A percentile compares a stretch with the other conserved stretches of the same genome.
phyloP scores from a whole-genome alignment of 169 alveolate genomes.

The Eimeria praecox region DNA sequence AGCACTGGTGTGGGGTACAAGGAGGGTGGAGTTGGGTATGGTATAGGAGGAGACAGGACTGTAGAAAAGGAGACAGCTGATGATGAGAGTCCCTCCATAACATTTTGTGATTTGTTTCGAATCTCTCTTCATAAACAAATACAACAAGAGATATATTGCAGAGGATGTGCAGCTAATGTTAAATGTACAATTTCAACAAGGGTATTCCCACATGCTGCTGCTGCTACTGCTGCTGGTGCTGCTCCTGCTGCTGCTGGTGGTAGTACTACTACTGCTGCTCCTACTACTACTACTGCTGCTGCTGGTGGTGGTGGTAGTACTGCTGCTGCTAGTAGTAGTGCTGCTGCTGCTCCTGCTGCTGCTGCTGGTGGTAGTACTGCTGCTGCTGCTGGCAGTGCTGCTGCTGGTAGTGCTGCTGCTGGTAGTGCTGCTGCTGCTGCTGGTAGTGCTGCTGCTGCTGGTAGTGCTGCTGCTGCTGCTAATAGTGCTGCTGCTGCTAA shows the following conservation, averaged over 20 bases:
- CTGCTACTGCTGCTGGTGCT: conserved; percentile 11
- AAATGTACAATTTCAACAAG: neutral
- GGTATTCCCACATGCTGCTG: conserved; percentile 15
- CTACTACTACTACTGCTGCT: no score
- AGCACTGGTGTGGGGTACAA: neutral
- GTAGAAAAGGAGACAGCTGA: neutral
- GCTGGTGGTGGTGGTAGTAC: neutral
- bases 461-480: conserved; percentile 3
- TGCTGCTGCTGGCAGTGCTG: neutral
- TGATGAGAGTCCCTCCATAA: neutral
- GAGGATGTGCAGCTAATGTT: conserved; percentile 18
- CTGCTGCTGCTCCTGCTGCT: neutral
- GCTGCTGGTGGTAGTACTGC: neutral
- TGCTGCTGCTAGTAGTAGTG: neutral
- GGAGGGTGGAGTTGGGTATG: neutral
- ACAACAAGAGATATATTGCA: neutral
- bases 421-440: no score
- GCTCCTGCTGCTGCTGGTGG: conserved; percentile 25
- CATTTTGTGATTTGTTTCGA: conserved; percentile 11
- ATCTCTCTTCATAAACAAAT: neutral
- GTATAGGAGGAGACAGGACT: neutral
- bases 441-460: no score
- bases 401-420: neutral
- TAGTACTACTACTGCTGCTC: neutral
- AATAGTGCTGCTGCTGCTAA: neutral